Evolutionary conservation across 805 yeast genomes (phyloP), one percentile per base, ranked within the genome.

Genomic region (Schwanniomyces polymorphus): DNA sequence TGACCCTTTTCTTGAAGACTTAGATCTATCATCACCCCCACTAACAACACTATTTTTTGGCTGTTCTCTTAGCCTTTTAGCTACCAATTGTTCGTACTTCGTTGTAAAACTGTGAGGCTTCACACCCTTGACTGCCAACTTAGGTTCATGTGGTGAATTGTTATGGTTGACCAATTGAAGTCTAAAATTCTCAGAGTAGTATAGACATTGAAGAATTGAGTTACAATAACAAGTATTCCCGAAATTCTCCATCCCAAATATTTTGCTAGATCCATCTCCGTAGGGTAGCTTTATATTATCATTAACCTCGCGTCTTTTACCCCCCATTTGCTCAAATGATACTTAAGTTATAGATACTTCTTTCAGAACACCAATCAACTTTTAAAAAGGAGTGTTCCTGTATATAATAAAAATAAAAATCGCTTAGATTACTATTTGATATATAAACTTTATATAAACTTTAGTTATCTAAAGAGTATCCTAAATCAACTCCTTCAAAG

Each of bases 161-260:
- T 65, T 65, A 51, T 73, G 71, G n/a, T 54, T 46, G 9, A 68
- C 49, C 25, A 73, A 51, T 18, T 57, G 53, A 12, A 49, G 46
- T 33, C 97, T 78, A 58, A 94, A 90, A 26, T 77, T 78, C 23
- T 79, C 76, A 3, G 92, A 78, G 67, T 87, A 85, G 71, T 81
- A 92, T 8, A 92, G 76, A 54, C 96, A 89, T 64, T 94, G 99
- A 21, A 94, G 69, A 27, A 94, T 88, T 8, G 97, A 89, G 58
- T 94, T 94, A 67, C 96, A 88, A 70, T 92, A 92, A 69, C 98
- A 94, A 0, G 97, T 91, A 63, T 91, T 86, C 2, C 96, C 96
- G 58, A 86, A 87, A 60, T 88, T 88, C 61, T 88, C 94, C 79
- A 86, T 81, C 0, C 95, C 95, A 63, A 80, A 87, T 18, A 87